These are phyloP conservation scores for Phytophthora ohioensis DNA, from an alignment of 352 stramenopile genomes.

Conservation along the genomic window DNA sequence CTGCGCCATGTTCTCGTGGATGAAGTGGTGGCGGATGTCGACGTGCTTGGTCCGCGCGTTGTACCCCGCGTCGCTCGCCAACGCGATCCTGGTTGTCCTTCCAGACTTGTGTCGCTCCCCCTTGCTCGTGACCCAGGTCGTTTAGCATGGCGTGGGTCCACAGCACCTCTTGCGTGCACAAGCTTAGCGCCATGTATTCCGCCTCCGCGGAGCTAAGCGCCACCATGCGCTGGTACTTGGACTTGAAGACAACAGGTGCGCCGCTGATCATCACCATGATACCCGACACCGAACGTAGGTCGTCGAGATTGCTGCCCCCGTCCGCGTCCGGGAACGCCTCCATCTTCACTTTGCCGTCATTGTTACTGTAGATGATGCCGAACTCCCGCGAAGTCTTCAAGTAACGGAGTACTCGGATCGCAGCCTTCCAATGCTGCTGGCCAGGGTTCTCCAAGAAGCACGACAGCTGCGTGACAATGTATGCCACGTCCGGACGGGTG, in stretches of 20 bases:
- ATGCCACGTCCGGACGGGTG: no score
- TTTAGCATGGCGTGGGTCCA: slow-evolving; percentile 1
- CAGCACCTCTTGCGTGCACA: slow-evolving; percentile 11
- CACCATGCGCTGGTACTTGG: slow-evolving; percentile 4
- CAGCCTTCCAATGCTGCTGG: neutral
- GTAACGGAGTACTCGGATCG: neutral
- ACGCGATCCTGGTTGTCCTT: no score
- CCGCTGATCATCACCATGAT: neutral
- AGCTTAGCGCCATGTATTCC: slow-evolving; percentile 3
- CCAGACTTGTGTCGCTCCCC: no score
- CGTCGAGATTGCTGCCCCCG: slow-evolving; percentile 1
- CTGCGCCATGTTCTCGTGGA: neutral
- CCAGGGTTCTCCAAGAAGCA: neutral
- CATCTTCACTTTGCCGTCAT: neutral
- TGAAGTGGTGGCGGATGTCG: no score
- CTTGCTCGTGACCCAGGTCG: neutral
- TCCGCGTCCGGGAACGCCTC: neutral
- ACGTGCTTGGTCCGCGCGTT: no score
- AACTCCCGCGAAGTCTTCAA: neutral
- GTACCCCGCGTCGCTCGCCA: no score
- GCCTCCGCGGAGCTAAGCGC: slow-evolving; percentile 1
- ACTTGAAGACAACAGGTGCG: slow-evolving; percentile 1
- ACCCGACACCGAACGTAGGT: neutral
- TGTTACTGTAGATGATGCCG: neutral
- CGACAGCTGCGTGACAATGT: no score